Base-by-base conservation (phyloP, 176 grass and related monocot species). In the Musa acuminata region DNA sequence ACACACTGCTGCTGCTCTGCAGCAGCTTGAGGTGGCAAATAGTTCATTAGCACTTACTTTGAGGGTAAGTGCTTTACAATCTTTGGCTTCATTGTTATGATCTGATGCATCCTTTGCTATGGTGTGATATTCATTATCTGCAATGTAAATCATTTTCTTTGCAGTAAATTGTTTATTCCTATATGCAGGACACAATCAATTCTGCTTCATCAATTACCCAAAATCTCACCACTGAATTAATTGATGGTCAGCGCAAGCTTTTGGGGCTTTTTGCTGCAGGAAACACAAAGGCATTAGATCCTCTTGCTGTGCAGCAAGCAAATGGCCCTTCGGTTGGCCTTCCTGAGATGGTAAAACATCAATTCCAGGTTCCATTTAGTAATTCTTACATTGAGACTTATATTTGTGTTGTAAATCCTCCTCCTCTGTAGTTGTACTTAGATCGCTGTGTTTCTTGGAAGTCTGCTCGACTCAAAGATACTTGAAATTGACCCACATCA, bases 41-140 rank as follows among this genome's bases (percentile, higher is more conserved):
- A 85, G 78, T 85, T 90, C 95, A 80, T 72, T 98, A 72, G 90
- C 88, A 48, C 86, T 85, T 68, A 84, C 90, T 87, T 84, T 98
- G 49, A 91, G 75, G 72, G 95, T 98, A 87, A 74, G 26, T 62
- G n/a, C 72, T 55, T 26, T 55, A 29, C 24, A 27, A 74, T 53
- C 14, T 29, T 12, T 25, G 1, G 9, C 51, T n/a, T 50, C 43
- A 9, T 70, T 13, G 9, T 13, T 69, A 49, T 29, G 63, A 65
- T 65, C 24, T 65, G 20, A 25, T n/a, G 13, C 23, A 11, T 65
- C 23, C 13, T 65, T 25, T 65, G 9, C 21, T 3, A 12, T 24
- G 13, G 22, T 25, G 63, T 4, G 4, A 29, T 65, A 22, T 65
- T 65, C 12, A 12, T 25, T 25, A 25, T 43, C 20, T 65, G 22